Base-by-base conservation (phyloP, 768 basidiomycete genomes). In the Cyclocybe cylindracea region DNA sequence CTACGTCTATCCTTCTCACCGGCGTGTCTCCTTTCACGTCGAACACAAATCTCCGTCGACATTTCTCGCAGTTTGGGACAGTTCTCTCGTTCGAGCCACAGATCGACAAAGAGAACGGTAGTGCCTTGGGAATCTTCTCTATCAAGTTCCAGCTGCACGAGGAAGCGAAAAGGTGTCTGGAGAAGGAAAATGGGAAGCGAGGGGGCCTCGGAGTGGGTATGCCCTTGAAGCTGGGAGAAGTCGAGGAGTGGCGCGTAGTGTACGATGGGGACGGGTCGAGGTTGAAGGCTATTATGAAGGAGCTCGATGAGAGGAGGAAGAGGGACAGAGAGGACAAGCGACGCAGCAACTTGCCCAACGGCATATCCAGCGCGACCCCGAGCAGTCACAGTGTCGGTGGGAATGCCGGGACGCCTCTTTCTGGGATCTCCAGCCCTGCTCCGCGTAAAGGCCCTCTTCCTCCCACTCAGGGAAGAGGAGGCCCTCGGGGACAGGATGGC, bases 91-190 rank as follows among this genome's bases (percentile, higher is more conserved):
- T 91, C 51, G 91, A 94, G 51, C 78, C 85, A 9, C 89, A 93
- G 61, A 82, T 89, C 52, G 89, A 96, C 69, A 78, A 79, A 50
- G 76, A 78, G 45, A 91, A 85, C n/a, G 94, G 94, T 3, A 86
- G 83, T 44, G 82, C 87, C 1, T 79, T 97, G 1, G 94, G 95
- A 2, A 81, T 98, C 38, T 82, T 92, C 38, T 83, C 82, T 62
- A 78, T 98, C 56, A 82, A 80, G 56, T 98, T 73, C 62, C 62
- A 68, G 13, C 71, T 79, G 0, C 83, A 86, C 54, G 84, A 85
- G 11, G 86, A 89, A 39, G 94, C 93, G 4, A 77, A 75, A 50
- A 62, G 69, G 40, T 93, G 89, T 53, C 76, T 89, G 18, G 78
- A 78, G 52, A 77, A 74, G 44, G 86, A 86, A 60, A 77, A 92